Conservation (phyloP, 192 early-diverging fungal genomes). For the Podila horticola region DNA sequence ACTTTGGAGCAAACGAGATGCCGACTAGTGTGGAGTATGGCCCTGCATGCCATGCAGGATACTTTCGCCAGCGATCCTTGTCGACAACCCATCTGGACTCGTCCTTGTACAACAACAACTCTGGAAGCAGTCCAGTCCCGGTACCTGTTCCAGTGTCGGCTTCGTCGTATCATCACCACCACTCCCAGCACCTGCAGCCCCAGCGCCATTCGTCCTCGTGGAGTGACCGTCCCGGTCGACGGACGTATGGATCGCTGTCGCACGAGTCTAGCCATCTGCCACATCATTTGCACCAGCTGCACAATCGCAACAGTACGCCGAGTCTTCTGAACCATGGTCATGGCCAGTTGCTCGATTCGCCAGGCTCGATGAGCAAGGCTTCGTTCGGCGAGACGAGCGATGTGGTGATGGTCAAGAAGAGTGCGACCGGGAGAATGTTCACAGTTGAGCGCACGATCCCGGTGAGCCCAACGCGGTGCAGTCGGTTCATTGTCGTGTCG, state of each 20-base stretch:
- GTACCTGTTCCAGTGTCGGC: neutral
- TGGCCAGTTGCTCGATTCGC: neutral
- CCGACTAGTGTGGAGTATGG: neutral
- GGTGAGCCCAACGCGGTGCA: constrained; percentile 29
- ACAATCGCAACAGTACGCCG: neutral
- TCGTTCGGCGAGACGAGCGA: constrained; percentile 20
- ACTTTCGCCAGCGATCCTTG: constrained; percentile 32
- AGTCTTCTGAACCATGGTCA: neutral
- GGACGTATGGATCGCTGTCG: neutral
- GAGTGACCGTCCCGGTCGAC: neutral
- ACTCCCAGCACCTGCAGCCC: neutral
- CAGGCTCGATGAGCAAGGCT: neutral
- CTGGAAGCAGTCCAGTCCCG: neutral
- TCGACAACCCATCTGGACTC: constrained; percentile 26
- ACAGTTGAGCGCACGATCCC: constrained; percentile 39
- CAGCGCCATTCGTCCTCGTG: neutral
- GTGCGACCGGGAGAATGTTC: constrained; percentile 44
- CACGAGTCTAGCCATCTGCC: neutral
- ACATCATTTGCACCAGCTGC: neutral
- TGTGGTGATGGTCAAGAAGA: constrained; percentile 49
- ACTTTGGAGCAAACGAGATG: neutral
- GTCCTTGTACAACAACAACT: neutral
- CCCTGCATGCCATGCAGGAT: constrained; percentile 8
- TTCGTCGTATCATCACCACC: neutral
- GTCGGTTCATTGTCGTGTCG: constrained; percentile 43